Conservation (phyloP, 495 filamentous ascomycete species). For the Penicillium lagena region DNA sequence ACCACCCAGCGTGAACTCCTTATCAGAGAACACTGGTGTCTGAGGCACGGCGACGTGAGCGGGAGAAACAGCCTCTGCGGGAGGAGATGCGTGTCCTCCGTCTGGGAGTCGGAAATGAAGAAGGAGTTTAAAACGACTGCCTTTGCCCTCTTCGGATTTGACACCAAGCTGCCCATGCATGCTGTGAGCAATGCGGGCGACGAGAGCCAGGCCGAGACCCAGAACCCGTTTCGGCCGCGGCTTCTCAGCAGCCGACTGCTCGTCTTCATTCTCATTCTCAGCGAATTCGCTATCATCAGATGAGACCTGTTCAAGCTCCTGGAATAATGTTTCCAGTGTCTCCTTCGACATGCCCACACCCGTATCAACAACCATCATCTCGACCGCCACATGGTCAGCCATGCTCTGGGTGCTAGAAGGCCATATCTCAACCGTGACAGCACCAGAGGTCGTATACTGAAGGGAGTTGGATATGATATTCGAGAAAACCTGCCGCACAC, state of each 20-base stretch:
- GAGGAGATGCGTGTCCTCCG: slow-evolving; percentile 5
- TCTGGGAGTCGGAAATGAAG: neutral
- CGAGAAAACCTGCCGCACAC: slow-evolving; percentile 71
- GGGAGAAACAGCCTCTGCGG: neutral
- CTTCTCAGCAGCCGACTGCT: neutral
- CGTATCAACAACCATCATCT: slow-evolving; percentile 72
- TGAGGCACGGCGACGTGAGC: slow-evolving; percentile 2
- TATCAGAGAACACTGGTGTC: slow-evolving; percentile 14
- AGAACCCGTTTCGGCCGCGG: slow-evolving; percentile 40
- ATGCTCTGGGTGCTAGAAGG: slow-evolving; percentile 29
- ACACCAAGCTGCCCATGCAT: slow-evolving; percentile 87
- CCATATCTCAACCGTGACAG: slow-evolving; percentile 65
- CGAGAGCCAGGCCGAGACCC: slow-evolving; percentile 80
- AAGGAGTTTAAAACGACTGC: slow-evolving; percentile 63
- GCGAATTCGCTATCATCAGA: slow-evolving; percentile 30
- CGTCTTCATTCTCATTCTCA: slow-evolving; percentile 2
- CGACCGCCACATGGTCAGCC: slow-evolving; percentile 49
- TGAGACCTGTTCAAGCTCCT: slow-evolving; percentile 82
- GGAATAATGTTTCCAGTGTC: slow-evolving; percentile 72
- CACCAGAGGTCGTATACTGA: slow-evolving; percentile 67
- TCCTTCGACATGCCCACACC: slow-evolving; percentile 69
- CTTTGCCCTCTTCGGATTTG: slow-evolving; percentile 81
- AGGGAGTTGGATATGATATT: slow-evolving; percentile 86
- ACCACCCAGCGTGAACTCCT: slow-evolving; percentile 28
- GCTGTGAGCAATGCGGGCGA: slow-evolving; percentile 77